Percentiles rank a stretch among this genome's conserved stretches.
Evolutionary conservation across 768 basidiomycete species (phyloP).

Genomic region (Boletus vermiculosoides): DNA sequence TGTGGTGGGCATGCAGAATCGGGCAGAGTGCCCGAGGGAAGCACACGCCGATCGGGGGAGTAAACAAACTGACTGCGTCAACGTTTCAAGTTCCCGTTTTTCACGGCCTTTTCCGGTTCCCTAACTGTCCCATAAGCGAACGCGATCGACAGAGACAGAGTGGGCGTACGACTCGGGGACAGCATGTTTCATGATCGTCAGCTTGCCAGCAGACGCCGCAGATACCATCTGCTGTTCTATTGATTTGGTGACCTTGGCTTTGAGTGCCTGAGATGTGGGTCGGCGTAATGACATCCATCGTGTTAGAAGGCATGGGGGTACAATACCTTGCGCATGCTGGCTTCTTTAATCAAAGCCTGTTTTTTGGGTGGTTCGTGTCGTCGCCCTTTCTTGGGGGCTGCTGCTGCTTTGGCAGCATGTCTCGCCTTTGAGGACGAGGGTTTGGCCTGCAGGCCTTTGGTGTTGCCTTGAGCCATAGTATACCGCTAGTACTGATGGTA

Average conservation of each 20-base stretch:
- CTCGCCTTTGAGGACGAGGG: constrained; percentile 44
- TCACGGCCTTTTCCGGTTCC: constrained; percentile 19
- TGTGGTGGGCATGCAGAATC: constrained; percentile 1
- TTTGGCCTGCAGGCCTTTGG: constrained; percentile 72
- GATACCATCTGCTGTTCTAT: constrained; percentile 91
- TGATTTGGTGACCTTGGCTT: constrained; percentile 87
- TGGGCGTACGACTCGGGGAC: constrained; percentile 31
- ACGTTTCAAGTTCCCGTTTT: constrained; percentile 11
- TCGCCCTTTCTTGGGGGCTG: constrained; percentile 76
- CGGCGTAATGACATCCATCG: neutral
- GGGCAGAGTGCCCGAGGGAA: neutral
- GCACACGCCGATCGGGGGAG: constrained; percentile 6
- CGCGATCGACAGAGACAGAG: neutral
- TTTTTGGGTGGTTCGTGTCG: constrained; percentile 83
- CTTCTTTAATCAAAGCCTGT: constrained; percentile 64
- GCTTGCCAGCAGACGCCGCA: constrained; percentile 84
- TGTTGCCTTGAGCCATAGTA: constrained; percentile 75
- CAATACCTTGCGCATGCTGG: constrained; percentile 71
- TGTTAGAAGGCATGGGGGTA: neutral
- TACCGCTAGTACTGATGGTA: neutral
- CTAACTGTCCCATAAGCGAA: constrained; percentile 12
- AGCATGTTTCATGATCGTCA: constrained; percentile 87
- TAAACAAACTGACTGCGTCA: constrained; percentile 12
- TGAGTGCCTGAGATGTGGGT: constrained; percentile 55
- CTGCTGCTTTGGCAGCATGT: constrained; percentile 63